Base-by-base conservation (phyloP, 768 basidiomycete species). In the Rhodotorula graminis region DNA sequence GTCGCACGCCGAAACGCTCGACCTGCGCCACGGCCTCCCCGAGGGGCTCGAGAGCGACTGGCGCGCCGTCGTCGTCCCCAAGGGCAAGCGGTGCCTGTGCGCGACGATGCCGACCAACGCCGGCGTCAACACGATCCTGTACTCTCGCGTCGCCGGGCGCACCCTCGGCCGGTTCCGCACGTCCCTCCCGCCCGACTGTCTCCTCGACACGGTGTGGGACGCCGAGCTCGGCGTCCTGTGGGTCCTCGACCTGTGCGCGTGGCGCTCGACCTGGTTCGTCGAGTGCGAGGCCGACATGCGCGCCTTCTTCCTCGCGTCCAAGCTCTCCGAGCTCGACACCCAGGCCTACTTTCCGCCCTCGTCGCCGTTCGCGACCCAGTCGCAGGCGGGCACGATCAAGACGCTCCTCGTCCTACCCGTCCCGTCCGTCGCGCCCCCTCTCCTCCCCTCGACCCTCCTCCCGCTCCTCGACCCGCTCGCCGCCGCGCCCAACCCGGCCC, bases 61-160 rank as follows among this genome's bases (percentile, higher is more conserved):
- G 64, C 52, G 67, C 25, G 42, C 65, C 42, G 61, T 58, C 27
- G 74, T 70, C 15, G 61, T 69, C 9, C 74, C 74, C 31, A 63
- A 63, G 49, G 74, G 74, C 18, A 75, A 75, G 61, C 44, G 74
- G 25, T 69, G 68, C n/a, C n/a, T 75, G 44, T 63, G 61, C n/a
- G 74, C 71, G 1, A 66, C 68, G 4, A 31, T 57, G n/a, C n/a
- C n/a, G n/a, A n/a, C n/a, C n/a, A n/a, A n/a, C n/a, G 73, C 23
- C 19, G 59, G 67, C 9, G 56, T 44, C 46, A 75, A 75, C 55
- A 71, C 73, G 15, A 67, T 71, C 14, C 67, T 75, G 27, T 68
- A 68, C 57, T 65, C 62, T 44, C 62, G 73, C 6, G 73, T 75
- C 1, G 67, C 69, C 0, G 73, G 73, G 14, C 71, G 71, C 37